phyloP scores from a whole-genome alignment of 1,284 basidiomycete species.

The Spongispora temasekensis region DNA sequence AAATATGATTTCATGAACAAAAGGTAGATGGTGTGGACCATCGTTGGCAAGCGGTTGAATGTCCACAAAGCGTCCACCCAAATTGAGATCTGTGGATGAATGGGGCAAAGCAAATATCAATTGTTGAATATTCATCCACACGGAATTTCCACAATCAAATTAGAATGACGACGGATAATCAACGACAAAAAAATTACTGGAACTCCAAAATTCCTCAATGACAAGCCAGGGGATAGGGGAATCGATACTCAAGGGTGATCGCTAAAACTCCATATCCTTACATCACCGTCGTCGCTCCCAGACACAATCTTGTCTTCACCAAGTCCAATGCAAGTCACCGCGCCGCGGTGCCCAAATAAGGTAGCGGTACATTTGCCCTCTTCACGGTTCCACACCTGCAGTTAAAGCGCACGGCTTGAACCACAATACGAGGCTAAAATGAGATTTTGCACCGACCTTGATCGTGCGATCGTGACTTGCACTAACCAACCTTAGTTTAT shows the following conservation, averaged over 20 bases:
- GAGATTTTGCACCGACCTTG: constrained; percentile 57
- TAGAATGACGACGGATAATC: constrained; percentile 8
- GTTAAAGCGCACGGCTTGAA: constrained; percentile 11
- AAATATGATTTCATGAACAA: constrained; percentile 19
- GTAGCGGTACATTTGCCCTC: constrained; percentile 88
- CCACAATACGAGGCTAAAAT: constrained; percentile 2
- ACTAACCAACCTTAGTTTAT: constrained; percentile 90
- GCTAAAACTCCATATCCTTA: constrained; percentile 82
- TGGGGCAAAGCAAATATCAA: constrained; percentile 3
- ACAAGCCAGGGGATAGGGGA: not conserved
- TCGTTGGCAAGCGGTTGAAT: not conserved
- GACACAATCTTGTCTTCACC: constrained; percentile 96
- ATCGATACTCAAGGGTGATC: constrained; percentile 24
- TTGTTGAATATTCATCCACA: too few relatives aligned
- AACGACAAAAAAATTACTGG: not conserved
- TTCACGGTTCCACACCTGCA: constrained; percentile 89
- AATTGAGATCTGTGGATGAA: not conserved
- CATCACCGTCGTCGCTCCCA: constrained; percentile 86
- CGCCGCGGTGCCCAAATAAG: constrained; percentile 91
- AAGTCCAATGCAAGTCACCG: constrained; percentile 88
- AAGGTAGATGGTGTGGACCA: constrained; percentile 14
- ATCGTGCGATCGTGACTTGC: constrained; percentile 93
- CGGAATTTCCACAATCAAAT: too few relatives aligned
- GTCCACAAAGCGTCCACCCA: not conserved
- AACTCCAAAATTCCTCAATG: not conserved